Percentiles rank a stretch among this genome's conserved stretches.
These are phyloP conservation scores for Debaryomyces fabryi DNA, from an alignment of 1,139 yeast species.

Conservation along the genomic window DNA sequence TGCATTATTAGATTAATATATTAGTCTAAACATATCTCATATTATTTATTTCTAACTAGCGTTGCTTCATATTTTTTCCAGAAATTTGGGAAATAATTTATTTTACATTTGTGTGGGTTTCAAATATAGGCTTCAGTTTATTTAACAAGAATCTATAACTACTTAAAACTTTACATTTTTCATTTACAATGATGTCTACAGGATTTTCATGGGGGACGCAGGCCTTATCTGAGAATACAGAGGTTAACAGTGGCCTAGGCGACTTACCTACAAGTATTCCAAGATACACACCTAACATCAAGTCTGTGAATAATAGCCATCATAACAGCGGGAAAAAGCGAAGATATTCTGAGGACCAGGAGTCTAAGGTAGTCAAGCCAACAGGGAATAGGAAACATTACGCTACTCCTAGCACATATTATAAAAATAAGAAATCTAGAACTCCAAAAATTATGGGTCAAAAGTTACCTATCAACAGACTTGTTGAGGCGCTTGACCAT, in stretches of 20 bases:
- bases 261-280: slow-evolving; percentile 13
- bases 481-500: slow-evolving; percentile 69
- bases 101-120: slow-evolving; percentile 4
- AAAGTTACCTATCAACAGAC: slow-evolving; percentile 57
- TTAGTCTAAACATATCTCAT: not conserved
- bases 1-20: slow-evolving; percentile 1
- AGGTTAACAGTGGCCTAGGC: slow-evolving; percentile 1
- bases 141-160: not conserved
- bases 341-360: slow-evolving; percentile 19
- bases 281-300: slow-evolving; percentile 19
- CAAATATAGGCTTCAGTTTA: not conserved
- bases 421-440: slow-evolving; percentile 32
- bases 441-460: slow-evolving; percentile 53
- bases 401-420: slow-evolving; percentile 3
- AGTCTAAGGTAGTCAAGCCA: slow-evolving; percentile 13
- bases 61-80: not conserved
- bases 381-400: slow-evolving; percentile 9
- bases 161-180: not conserved
- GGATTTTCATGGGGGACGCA: slow-evolving; percentile 40
- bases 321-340: slow-evolving; percentile 16
- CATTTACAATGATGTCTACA: slow-evolving; percentile 27
- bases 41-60: not conserved
- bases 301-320: slow-evolving; percentile 8
- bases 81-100: not conserved
- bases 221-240: slow-evolving; percentile 11